Evolutionary conservation across 106 monocot species (phyloP), one percentile per base, ranked within the genome.

Genomic region (Narthecium ossifragum): DNA sequence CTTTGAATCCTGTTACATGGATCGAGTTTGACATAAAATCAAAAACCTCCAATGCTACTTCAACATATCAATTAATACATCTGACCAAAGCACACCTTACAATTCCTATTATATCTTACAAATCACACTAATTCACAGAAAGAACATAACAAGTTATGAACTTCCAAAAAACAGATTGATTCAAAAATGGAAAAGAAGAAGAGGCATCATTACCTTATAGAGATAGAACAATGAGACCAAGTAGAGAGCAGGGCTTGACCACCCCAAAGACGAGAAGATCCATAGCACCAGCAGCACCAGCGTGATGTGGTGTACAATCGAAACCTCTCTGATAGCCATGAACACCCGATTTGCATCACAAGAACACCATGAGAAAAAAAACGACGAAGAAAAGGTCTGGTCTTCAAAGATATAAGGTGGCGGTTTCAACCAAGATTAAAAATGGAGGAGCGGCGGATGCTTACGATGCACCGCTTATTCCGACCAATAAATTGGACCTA

Each of bases 151-250:
- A 30, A 3, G 31, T 7, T 5, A 48, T 7, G 47, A 48, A 48
- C 47, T n/a, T n/a, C n/a, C n/a, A n/a, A n/a, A 55, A 6, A 55
- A 12, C 55, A 15, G 28, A 15, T 26, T 28, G 26, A n/a, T 15
- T 21, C 21, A 17, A 41, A n/a, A 46, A 50, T 5, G 41, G 21
- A 41, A 62, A 51, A 61, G 9, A 63, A 5, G 14, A 32, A 6
- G 31, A 23, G 33, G 20, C 6, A 22, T 17, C 0, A 33, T 46
- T 61, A 92, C 92, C 69, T 60, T 60, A 61, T 63, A 87, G 58
- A 92, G 84, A 38, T 92, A 92, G 33, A 84, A n/a, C 61, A 92
- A 59, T 11, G 75, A 64, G 24, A 77, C 31, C 60, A 92, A 55
- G 69, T 67, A 92, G 46, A 72, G 28, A 28, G 73, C 6, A 31